Evolutionary conservation across 805 yeast genomes (phyloP).

Genomic region (Candida michaelii): DNA sequence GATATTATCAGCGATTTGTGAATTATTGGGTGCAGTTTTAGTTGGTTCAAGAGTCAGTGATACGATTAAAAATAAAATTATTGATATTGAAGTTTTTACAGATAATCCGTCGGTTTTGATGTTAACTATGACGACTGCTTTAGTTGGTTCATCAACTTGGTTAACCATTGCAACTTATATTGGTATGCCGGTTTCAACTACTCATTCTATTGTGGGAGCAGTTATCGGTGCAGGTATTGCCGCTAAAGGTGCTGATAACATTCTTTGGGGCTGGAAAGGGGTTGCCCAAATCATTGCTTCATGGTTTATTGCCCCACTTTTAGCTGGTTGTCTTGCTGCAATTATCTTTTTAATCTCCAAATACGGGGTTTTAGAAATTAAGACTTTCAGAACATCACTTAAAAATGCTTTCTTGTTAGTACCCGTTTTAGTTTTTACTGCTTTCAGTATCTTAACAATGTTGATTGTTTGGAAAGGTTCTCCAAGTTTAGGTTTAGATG

Average conservation of each 20-base stretch:
- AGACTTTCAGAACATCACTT: constrained; percentile 40
- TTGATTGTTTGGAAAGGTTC: constrained; percentile 81
- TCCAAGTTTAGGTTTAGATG: constrained; percentile 58
- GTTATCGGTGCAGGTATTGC: constrained; percentile 76
- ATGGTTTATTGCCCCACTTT: constrained; percentile 75
- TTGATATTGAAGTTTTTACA: constrained; percentile 49
- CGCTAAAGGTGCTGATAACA: constrained; percentile 58
- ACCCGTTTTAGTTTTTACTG: constrained; percentile 59
- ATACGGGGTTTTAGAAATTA: constrained; percentile 59
- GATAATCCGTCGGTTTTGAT: constrained; percentile 67
- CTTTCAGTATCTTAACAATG: constrained; percentile 68
- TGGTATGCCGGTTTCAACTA: constrained; percentile 80
- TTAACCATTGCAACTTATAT: constrained; percentile 62
- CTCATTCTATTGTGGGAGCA: constrained; percentile 78
- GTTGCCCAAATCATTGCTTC: constrained; percentile 73
- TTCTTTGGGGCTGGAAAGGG: constrained; percentile 77
- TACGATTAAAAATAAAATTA: constrained; percentile 66
- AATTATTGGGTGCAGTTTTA: constrained; percentile 70
- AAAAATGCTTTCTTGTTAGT: constrained; percentile 57
- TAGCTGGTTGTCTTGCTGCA: constrained; percentile 66
- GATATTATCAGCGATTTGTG: constrained; percentile 68
- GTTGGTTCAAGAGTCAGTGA: constrained; percentile 75
- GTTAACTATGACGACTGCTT: constrained; percentile 74
- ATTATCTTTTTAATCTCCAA: constrained; percentile 60
- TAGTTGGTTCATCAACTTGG: constrained; percentile 74